Percentiles rank a stretch among this genome's conserved stretches.
Conservation (phyloP, 2,329 filamentous ascomycete species). For the Hymenoscyphus scutula region DNA sequence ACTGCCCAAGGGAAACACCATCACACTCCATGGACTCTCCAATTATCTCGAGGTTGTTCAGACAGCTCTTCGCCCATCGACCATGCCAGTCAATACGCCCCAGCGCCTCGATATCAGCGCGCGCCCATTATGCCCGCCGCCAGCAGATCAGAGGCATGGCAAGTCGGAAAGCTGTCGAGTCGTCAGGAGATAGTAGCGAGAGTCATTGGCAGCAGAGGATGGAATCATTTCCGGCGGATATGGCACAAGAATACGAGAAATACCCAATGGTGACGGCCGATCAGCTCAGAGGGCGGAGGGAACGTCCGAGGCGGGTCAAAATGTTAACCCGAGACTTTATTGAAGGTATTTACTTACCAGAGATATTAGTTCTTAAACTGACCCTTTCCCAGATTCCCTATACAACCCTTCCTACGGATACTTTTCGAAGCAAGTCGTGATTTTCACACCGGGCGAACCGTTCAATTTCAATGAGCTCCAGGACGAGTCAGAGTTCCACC, state of each 20-base stretch:
- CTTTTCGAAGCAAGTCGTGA: constrained; percentile 93
- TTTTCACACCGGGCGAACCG: constrained; percentile 88
- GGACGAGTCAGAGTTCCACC: constrained; percentile 84
- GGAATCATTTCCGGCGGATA: constrained; percentile 71
- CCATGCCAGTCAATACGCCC: constrained; percentile 56
- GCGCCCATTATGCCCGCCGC: constrained; percentile 40
- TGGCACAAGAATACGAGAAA: constrained; percentile 73
- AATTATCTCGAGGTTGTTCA: constrained; percentile 73
- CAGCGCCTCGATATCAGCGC: constrained; percentile 33
- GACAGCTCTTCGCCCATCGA: constrained; percentile 77
- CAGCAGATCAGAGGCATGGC: constrained; percentile 38
- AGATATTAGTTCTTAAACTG: constrained; percentile 14
- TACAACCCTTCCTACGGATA: constrained; percentile 96
- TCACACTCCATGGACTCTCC: constrained; percentile 71
- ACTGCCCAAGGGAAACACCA: constrained; percentile 15
- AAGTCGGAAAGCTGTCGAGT: constrained; percentile 20
- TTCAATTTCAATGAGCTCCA: constrained; percentile 81
- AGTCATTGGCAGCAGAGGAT: constrained; percentile 84
- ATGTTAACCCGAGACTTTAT: constrained; percentile 98
- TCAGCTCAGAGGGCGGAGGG: constrained; percentile 67
- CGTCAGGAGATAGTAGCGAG: constrained; percentile 46
- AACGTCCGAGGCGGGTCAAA: constrained; percentile 84
- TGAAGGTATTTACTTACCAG: constrained; percentile 60
- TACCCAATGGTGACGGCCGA: constrained; percentile 86
- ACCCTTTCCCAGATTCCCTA: constrained; percentile 65